Percentiles rank a stretch among this genome's conserved stretches.
Evolutionary conservation across 495 filamentous ascomycete genomes (phyloP).

Genomic region (Chaetomium fimeti): DNA sequence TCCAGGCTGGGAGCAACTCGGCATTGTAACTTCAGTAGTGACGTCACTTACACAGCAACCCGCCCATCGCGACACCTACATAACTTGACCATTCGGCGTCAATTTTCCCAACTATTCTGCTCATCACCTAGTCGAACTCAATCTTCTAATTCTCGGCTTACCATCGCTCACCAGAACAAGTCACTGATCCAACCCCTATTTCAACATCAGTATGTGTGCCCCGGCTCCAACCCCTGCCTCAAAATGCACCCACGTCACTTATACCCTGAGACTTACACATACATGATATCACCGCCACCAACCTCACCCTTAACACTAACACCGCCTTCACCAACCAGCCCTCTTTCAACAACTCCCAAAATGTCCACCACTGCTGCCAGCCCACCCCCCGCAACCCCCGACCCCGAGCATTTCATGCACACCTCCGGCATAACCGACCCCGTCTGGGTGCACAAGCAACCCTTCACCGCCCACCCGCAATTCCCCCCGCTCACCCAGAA

Average conservation of each 20-base stretch:
- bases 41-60: slow-evolving; percentile 2
- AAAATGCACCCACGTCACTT: background rate
- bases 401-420: slow-evolving; percentile 39
- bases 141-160: background rate
- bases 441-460: slow-evolving; percentile 54
- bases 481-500: slow-evolving; percentile 45
- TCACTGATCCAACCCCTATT: background rate
- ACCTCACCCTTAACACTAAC: background rate
- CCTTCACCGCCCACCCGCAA: slow-evolving; percentile 46
- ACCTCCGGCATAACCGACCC: slow-evolving; percentile 53
- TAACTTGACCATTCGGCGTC: background rate
- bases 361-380: slow-evolving; percentile 14
- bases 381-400: background rate
- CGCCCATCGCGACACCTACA: slow-evolving; percentile 2
- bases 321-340: background rate
- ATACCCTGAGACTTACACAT: background rate
- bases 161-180: background rate
- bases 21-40: background rate
- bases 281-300: too few relatives aligned
- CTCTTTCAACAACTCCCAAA: background rate
- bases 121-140: background rate
- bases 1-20: background rate
- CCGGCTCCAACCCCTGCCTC: background rate
- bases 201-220: background rate
- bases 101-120: background rate